phyloP scores from a whole-genome alignment of 345 rosid species.

The Viola odorata region DNA sequence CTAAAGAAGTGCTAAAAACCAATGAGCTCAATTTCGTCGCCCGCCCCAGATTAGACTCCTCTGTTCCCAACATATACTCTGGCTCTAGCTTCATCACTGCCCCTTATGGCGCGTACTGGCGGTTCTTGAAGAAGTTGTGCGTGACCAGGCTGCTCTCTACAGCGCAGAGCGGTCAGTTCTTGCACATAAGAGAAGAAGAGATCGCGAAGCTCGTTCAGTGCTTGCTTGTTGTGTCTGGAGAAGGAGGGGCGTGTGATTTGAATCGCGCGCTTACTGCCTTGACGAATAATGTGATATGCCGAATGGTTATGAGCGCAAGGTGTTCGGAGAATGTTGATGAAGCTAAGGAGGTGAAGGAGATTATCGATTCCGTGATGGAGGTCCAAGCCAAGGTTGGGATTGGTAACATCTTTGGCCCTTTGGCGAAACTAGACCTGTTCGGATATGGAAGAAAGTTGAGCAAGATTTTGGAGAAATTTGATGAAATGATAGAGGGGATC shows the following conservation, averaged over 20 bases:
- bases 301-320: conserved; percentile 3
- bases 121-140: conserved; percentile 13
- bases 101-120: conserved; percentile 11
- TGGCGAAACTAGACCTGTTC: conserved; percentile 4
- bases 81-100: background rate
- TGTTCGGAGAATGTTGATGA: background rate
- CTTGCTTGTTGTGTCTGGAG: background rate
- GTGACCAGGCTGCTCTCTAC: conserved; percentile 2
- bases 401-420: background rate
- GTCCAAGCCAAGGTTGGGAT: background rate
- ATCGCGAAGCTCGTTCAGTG: background rate
- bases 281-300: conserved; percentile 3
- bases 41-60: background rate
- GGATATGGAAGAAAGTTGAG: conserved; percentile 1
- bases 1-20: conserved; percentile 12
- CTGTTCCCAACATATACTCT: background rate
- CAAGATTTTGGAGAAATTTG: background rate
- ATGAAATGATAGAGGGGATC: background rate
- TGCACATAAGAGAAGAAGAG: conserved; percentile 3
- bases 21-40: conserved; percentile 7
- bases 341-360: conserved; percentile 1
- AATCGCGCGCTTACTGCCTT: background rate
- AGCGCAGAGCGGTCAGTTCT: conserved; percentile 2
- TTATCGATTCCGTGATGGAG: background rate
- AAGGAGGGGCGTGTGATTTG: conserved; percentile 11